phyloP scores from a whole-genome alignment of 176 grass and related monocot genomes.

The Thinopyrum elongatum region DNA sequence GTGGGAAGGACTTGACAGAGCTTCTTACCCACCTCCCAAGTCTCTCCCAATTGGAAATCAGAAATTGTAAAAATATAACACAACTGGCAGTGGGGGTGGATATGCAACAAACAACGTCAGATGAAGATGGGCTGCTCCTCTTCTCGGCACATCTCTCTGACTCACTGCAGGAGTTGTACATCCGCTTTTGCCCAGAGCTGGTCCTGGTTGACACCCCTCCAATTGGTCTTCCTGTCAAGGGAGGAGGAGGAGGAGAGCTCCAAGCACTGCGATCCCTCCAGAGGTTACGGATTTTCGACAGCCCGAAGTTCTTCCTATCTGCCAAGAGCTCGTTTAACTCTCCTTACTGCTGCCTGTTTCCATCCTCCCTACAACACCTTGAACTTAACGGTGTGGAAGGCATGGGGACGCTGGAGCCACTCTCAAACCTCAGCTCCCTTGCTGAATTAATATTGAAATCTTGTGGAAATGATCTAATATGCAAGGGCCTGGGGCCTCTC shows the following conservation, averaged over 20 bases:
- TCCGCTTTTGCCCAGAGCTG: accelerated
- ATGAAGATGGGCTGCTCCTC: no score
- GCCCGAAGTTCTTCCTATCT: neutral
- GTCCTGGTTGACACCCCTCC: no score
- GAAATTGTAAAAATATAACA: neutral
- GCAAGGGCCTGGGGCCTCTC: no score
- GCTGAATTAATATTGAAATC: accelerated
- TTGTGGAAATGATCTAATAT: no score
- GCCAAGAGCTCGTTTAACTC: no score
- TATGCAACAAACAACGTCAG: neutral
- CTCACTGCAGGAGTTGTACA: accelerated
- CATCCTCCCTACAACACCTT: neutral
- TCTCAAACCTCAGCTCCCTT: neutral
- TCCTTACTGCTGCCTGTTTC: neutral
- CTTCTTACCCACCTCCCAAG: neutral
- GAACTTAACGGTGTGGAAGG: accelerated
- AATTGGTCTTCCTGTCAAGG: no score
- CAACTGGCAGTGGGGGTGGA: neutral
- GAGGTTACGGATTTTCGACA: accelerated
- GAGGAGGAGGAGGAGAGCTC: neutral
- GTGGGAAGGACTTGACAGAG: neutral
- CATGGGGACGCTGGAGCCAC: neutral
- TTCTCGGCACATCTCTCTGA: neutral
- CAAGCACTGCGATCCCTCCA: neutral
- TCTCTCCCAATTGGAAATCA: neutral